Percentiles rank a stretch among this genome's conserved stretches.
These are phyloP conservation scores for Alternaria sp. DNA, from an alignment of 2,329 filamentous ascomycete genomes.

Conservation along the genomic window DNA sequence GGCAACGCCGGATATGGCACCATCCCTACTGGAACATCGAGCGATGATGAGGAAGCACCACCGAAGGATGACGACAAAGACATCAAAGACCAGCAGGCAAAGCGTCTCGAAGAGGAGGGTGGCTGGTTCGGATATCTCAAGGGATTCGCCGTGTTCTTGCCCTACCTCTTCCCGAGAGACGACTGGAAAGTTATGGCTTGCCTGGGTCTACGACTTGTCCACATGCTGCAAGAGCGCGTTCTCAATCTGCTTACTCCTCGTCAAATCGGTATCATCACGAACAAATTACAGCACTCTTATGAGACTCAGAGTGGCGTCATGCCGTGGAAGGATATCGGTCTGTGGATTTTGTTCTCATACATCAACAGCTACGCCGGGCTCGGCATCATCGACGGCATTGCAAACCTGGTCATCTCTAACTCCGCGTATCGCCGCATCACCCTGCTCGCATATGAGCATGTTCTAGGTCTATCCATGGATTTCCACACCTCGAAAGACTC, in stretches of 20 bases:
- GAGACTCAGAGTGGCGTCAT: slow-evolving; percentile 51
- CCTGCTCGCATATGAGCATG: slow-evolving; percentile 68
- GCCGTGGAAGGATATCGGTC: slow-evolving; percentile 60
- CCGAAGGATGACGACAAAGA: slow-evolving; percentile 60
- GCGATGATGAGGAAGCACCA: slow-evolving; percentile 55
- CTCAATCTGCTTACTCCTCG: slow-evolving; percentile 81
- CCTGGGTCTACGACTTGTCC: slow-evolving; percentile 69
- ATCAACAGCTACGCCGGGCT: slow-evolving; percentile 61
- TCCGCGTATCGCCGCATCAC: slow-evolving; percentile 65
- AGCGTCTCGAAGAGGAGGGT: slow-evolving; percentile 74
- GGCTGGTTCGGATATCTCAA: slow-evolving; percentile 80
- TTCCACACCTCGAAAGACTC: slow-evolving; percentile 72
- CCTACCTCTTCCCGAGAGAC: slow-evolving; percentile 78
- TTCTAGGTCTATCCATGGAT: slow-evolving; percentile 73
- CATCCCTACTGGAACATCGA: slow-evolving; percentile 23
- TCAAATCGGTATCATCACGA: slow-evolving; percentile 79
- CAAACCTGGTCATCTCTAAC: slow-evolving; percentile 64
- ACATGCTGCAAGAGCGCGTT: slow-evolving; percentile 72
- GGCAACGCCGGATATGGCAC: slow-evolving; percentile 46
- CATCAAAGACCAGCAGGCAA: slow-evolving; percentile 60
- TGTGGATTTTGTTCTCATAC: slow-evolving; percentile 58
- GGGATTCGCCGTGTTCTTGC: slow-evolving; percentile 75
- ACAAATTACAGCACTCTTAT: slow-evolving; percentile 60
- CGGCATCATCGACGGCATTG: slow-evolving; percentile 56
- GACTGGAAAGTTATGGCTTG: slow-evolving; percentile 71